Conservation (phyloP, 768 basidiomycete species). For the Tephrocybe sp. region DNA sequence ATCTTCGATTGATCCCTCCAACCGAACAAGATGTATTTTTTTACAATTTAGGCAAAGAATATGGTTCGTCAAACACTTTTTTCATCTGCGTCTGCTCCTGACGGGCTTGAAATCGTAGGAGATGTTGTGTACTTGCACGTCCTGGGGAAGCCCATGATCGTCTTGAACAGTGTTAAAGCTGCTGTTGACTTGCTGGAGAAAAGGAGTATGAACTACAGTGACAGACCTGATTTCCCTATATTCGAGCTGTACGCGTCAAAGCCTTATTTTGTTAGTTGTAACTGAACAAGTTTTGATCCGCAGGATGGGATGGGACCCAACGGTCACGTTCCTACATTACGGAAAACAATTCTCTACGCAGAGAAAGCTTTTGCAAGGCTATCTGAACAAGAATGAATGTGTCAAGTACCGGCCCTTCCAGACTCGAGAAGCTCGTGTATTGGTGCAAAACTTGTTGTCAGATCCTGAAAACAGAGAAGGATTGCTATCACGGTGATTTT, state of each 20-base stretch:
- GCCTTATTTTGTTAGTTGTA: neutral
- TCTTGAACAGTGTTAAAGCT: slow-evolving; percentile 35
- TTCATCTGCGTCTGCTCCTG: neutral
- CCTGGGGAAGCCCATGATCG: slow-evolving; percentile 19
- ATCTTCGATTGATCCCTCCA: slow-evolving; percentile 29
- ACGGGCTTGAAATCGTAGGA: neutral
- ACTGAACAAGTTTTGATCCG: neutral
- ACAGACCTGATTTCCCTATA: slow-evolving; percentile 25
- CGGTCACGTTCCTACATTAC: slow-evolving; percentile 11
- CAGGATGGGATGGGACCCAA: slow-evolving; percentile 13
- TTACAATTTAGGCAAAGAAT: slow-evolving; percentile 27
- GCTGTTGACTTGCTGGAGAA: slow-evolving; percentile 43
- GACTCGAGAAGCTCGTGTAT: slow-evolving; percentile 12
- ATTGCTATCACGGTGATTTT: slow-evolving; percentile 14
- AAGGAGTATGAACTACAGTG: slow-evolving; percentile 35
- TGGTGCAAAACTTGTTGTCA: slow-evolving; percentile 12
- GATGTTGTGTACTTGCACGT: slow-evolving; percentile 18
- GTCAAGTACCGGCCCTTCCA: slow-evolving; percentile 11
- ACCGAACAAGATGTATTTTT: slow-evolving; percentile 20
- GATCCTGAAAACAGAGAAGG: slow-evolving; percentile 17
- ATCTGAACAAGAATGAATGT: slow-evolving; percentile 12
- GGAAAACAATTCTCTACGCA: slow-evolving; percentile 15
- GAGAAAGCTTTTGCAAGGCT: slow-evolving; percentile 12
- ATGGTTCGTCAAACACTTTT: slow-evolving; percentile 22
- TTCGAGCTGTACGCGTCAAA: slow-evolving; percentile 12